Evolutionary conservation across 83 land plant genomes (phyloP), one percentile per base, ranked within the genome.

Genomic region (Picea mariana): DNA sequence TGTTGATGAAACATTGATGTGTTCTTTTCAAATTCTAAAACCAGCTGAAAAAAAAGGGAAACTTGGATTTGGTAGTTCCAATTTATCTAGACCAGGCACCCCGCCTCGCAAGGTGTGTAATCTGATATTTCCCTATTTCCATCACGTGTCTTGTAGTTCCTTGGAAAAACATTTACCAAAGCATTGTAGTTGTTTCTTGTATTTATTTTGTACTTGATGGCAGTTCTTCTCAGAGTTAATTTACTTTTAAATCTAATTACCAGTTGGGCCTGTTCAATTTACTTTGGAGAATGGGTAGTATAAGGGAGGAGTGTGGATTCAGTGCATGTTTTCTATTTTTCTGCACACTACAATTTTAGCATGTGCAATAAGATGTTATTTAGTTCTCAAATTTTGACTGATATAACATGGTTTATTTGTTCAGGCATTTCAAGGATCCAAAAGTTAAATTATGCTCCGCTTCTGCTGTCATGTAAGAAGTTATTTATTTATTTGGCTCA

Each of bases 1-100:
- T 55, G 87, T 86, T n/a, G 87, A 86, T 75, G 88, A 85, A 38
- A 79, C 87, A 11, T 55, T 86, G 11, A 85, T 84, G 87, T 86
- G 87, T 38, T 78, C 80, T 13, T 78, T 78, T 27, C 80, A 78
- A 31, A 84, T 84, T 26, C 85, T 84, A 7, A 85, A 85, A 60
- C 83, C 83, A 17, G 75, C 87, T 23, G 82, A 80, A 38, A 80
- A 83, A 26, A 84, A 65, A 82, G 47, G 31, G 21, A 81, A 80
- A 72, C 63, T 78, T 66, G 21, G 62, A 26, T 77, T 62, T 66
- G 64, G 81, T 80, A 83, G 11, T 66, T 78, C 82, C 40, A 80
- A 67, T 67, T 76, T 82, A 40, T 60, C 79, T 31, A 81, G 58
- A 60, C 83, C 83, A 9, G 83, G 79, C 55, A 81, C 83, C 26